Evolutionary conservation across 2,329 filamentous ascomycete species (phyloP).

Genomic region (Aureobasidium pullulans): DNA sequence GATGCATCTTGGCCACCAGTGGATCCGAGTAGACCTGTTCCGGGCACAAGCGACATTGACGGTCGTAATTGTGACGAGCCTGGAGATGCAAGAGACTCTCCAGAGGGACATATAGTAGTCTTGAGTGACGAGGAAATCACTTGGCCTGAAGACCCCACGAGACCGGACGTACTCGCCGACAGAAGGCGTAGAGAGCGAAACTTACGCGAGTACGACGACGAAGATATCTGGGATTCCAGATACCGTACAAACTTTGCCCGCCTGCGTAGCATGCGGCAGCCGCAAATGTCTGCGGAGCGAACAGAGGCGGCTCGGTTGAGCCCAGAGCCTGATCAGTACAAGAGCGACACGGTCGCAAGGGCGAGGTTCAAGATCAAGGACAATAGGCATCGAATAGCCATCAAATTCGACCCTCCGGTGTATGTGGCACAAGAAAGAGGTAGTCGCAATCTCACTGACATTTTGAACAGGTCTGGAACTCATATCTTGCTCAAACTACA

Average conservation of each 20-base stretch:
- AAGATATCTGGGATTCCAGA: conserved; percentile 13
- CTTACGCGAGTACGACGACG: conserved; percentile 12
- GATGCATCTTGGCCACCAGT: conserved; percentile 14
- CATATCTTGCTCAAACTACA: conserved; percentile 88
- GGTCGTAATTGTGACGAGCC: conserved; percentile 1
- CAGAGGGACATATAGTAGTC: background rate
- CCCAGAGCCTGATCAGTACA: conserved; percentile 5
- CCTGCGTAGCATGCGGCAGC: background rate
- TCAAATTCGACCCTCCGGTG: conserved; percentile 76
- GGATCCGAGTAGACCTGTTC: conserved; percentile 5
- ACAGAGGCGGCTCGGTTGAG: background rate
- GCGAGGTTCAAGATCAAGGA: conserved; percentile 78
- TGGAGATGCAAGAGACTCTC: background rate
- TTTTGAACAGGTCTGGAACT: conserved; percentile 53
- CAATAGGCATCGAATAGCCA: conserved; percentile 75
- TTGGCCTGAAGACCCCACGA: conserved; percentile 17
- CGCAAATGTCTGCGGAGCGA: background rate
- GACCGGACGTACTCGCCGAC: conserved; percentile 14
- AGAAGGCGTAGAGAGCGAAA: conserved; percentile 13
- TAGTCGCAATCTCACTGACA: background rate
- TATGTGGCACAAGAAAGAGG: conserved; percentile 30
- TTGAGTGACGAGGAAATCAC: conserved; percentile 13
- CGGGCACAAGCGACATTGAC: background rate
- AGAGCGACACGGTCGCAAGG: conserved; percentile 36
- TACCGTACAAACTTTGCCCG: conserved; percentile 10